These are phyloP conservation scores for Quercus parvula DNA, from an alignment of 306 rosid species.

Conservation along the genomic window DNA sequence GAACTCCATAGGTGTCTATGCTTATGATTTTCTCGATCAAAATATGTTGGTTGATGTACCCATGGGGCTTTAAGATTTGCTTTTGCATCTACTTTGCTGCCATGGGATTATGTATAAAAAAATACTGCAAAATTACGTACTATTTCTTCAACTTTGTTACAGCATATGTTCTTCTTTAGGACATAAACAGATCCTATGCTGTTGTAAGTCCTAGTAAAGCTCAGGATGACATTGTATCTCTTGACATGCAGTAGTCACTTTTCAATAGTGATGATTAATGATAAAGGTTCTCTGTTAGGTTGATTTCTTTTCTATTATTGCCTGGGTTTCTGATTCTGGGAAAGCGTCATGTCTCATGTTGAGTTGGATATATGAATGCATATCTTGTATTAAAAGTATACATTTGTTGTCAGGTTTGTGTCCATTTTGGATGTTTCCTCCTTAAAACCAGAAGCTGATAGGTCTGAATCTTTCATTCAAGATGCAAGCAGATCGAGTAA, in stretches of 20 bases:
- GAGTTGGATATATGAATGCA: conserved; percentile 14
- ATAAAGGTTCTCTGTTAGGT: not conserved
- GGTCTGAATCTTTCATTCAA: conserved; percentile 31
- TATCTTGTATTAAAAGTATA: conserved; percentile 17
- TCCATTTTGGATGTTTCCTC: conserved; percentile 90
- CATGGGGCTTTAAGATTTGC: not conserved
- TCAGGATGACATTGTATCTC: not conserved
- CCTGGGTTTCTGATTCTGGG: not conserved
- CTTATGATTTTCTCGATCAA: not conserved
- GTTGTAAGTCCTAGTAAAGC: conserved; percentile 1
- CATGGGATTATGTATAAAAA: not conserved
- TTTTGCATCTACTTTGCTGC: not conserved
- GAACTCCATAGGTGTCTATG: not conserved
- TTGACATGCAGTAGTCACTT: not conserved
- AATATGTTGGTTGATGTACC: not conserved
- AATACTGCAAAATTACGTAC: not conserved
- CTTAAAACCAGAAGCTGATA: conserved; percentile 66
- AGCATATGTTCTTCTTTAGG: not conserved
- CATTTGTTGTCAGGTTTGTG: conserved; percentile 67
- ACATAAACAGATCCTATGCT: not conserved
- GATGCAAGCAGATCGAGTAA: conserved; percentile 45
- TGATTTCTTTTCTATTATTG: not conserved
- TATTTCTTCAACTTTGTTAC: not conserved
- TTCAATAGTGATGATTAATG: not conserved
- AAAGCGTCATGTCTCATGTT: conserved; percentile 8